Conservation (phyloP, 2,329 filamentous ascomycete species). For the Verticillium zaregamsianum region DNA sequence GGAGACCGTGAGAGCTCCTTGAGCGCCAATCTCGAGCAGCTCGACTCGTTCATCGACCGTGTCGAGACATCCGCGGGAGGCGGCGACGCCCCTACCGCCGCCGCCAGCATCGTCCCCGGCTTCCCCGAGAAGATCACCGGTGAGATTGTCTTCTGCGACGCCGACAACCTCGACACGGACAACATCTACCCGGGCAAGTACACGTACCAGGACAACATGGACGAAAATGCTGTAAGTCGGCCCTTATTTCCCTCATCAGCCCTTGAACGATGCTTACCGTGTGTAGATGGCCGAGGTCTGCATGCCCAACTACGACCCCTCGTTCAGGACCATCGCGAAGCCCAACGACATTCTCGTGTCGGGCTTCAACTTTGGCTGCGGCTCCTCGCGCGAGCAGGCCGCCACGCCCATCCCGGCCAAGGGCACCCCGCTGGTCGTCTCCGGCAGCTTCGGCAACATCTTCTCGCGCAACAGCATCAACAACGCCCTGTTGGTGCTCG, state of each 20-base stretch:
- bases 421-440: slow-evolving; percentile 73
- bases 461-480: slow-evolving; percentile 77
- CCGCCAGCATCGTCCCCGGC: slow-evolving; percentile 73
- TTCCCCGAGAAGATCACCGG: slow-evolving; percentile 81
- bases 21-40: slow-evolving; percentile 65
- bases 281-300: slow-evolving; percentile 84
- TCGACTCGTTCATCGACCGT: slow-evolving; percentile 56
- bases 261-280: slow-evolving; percentile 62
- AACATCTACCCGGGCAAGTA: slow-evolving; percentile 88
- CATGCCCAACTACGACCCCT: slow-evolving; percentile 89
- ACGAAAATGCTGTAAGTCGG: too few species aligned
- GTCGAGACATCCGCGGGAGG: slow-evolving; percentile 19
- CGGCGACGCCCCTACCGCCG: slow-evolving; percentile 30
- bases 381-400: slow-evolving; percentile 77
- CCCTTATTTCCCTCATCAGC: too few species aligned
- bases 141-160: slow-evolving; percentile 84
- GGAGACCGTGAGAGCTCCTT: slow-evolving; percentile 66
- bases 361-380: slow-evolving; percentile 87
- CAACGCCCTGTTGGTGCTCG: slow-evolving; percentile 70
- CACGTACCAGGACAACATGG: slow-evolving; percentile 91
- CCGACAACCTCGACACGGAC: slow-evolving; percentile 82
- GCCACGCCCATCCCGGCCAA: slow-evolving; percentile 83
- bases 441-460: slow-evolving; percentile 80
- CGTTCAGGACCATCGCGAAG: slow-evolving; percentile 61
- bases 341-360: slow-evolving; percentile 76